Percentiles rank a stretch among this genome's conserved stretches.
Conservation (phyloP, 148 eudicot genomes). For the Nyssa sinensis region DNA sequence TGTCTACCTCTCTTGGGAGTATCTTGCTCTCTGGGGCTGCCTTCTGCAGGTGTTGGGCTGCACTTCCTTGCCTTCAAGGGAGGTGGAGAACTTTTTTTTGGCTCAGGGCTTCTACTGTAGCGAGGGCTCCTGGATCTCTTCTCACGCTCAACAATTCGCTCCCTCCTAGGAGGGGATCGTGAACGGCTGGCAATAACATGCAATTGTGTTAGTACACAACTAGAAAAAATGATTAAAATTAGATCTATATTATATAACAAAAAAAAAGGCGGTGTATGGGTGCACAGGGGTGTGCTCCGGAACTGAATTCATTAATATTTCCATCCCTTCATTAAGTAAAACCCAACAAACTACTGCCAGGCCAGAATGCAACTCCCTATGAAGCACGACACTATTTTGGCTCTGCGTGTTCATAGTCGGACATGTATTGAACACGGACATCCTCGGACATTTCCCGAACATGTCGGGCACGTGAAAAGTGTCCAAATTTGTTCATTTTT, state of each 20-base stretch:
- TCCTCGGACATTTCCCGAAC: no score
- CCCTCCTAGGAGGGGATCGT: slow-evolving; percentile 64
- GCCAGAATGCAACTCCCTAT: no score
- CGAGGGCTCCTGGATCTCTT: slow-evolving; percentile 57
- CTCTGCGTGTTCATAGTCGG: no score
- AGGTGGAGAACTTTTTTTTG: slow-evolving; percentile 35
- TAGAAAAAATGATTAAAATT: no score
- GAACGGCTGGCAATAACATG: slow-evolving; percentile 56
- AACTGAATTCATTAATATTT: no score
- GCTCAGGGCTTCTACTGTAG: slow-evolving; percentile 59
- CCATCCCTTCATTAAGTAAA: neutral
- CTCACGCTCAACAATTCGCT: slow-evolving; percentile 38
- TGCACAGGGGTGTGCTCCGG: no score
- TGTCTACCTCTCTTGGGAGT: slow-evolving; percentile 34
- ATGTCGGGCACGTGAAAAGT: no score
- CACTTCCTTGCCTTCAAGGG: slow-evolving; percentile 51
- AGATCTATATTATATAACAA: no score
- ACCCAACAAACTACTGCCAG: neutral
- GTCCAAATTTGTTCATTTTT: no score
- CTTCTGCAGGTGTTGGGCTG: slow-evolving; percentile 56
- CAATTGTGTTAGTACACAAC: neutral
- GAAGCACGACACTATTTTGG: no score
- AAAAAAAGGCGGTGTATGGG: no score
- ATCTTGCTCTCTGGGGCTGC: slow-evolving; percentile 31
- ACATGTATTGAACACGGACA: no score